These are phyloP conservation scores for Bonia amplexicaulis DNA, from an alignment of 176 grass and related monocot species.

Conservation along the genomic window DNA sequence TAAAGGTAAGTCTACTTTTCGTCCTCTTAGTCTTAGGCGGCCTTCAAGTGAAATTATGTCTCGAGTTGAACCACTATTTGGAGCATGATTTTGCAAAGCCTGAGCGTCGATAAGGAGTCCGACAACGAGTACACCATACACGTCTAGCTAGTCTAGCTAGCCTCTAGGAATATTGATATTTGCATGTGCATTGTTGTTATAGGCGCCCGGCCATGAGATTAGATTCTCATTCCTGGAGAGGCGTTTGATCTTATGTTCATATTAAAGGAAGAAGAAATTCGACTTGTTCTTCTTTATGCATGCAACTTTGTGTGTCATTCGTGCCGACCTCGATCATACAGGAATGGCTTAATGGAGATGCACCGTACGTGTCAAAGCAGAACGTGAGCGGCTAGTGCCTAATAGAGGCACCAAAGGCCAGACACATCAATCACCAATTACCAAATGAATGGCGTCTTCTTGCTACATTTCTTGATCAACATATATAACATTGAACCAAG, in stretches of 20 bases:
- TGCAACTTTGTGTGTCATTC: not conserved
- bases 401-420: not conserved
- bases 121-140: slow-evolving; percentile 42
- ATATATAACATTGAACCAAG: not conserved
- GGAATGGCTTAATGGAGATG: too few species aligned
- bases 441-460: too few species aligned
- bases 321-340: not conserved
- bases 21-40: too few species aligned
- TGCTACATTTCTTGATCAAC: not conserved
- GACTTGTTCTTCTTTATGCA: slow-evolving; percentile 36
- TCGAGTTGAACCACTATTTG: too few species aligned
- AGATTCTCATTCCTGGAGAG: slow-evolving; percentile 39
- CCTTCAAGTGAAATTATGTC: too few species aligned
- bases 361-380: too few species aligned
- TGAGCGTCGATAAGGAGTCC: slow-evolving; percentile 50
- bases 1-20: too few species aligned
- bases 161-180: not conserved
- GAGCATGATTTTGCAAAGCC: too few species aligned
- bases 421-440: not conserved
- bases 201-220: slow-evolving; percentile 36
- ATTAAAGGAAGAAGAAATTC: slow-evolving; percentile 22
- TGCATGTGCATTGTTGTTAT: slow-evolving; percentile 22
- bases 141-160: slow-evolving; percentile 28
- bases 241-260: slow-evolving; percentile 35
- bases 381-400: too few species aligned